A percentile compares a stretch with the other conserved stretches of the same genome.
phyloP scores from a whole-genome alignment of 2,329 filamentous ascomycete species.

The Byssoonygena ceratinophila region DNA sequence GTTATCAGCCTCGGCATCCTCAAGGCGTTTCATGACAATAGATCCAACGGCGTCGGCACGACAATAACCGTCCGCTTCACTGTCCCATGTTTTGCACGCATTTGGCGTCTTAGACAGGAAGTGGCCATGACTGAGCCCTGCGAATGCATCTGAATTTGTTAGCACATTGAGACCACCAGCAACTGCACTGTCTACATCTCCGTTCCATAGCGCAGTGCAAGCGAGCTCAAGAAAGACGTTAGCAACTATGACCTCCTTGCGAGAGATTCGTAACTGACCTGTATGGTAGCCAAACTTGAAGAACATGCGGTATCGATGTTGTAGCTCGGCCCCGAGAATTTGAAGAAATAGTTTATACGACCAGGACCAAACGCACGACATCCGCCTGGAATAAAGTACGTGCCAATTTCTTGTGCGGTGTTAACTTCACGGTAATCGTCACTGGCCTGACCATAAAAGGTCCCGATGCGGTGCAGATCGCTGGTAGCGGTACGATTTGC shows the following conservation, averaged over 20 bases:
- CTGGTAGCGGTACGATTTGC: conserved; percentile 61
- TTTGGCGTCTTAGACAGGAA: conserved; percentile 61
- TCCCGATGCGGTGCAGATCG: conserved; percentile 54
- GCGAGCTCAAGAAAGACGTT: conserved; percentile 38
- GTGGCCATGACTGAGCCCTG: conserved; percentile 62
- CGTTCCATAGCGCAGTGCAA: conserved; percentile 60
- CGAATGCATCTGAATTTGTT: conserved; percentile 71
- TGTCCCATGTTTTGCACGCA: conserved; percentile 70
- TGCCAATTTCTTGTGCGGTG: conserved; percentile 43
- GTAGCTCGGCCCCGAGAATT: conserved; percentile 61
- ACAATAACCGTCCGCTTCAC: conserved; percentile 71
- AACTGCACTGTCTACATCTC: conserved; percentile 70
- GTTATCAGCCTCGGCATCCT: conserved; percentile 65
- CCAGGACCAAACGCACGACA: conserved; percentile 51
- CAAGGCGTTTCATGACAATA: conserved; percentile 39
- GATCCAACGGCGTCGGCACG: conserved; percentile 63
- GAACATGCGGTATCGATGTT: conserved; percentile 71
- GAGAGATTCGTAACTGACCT: neutral
- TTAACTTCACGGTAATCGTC: conserved; percentile 72
- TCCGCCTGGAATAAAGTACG: conserved; percentile 56
- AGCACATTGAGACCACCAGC: conserved; percentile 62
- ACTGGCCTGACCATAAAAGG: conserved; percentile 64
- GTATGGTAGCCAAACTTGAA: conserved; percentile 49
- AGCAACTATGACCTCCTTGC: neutral
- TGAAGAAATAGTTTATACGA: conserved; percentile 66